A percentile compares a stretch with the other conserved stretches of the same genome.
Evolutionary conservation across 352 stramenopile genomes (phyloP).

Genomic region (Globisporangium middletonii): DNA sequence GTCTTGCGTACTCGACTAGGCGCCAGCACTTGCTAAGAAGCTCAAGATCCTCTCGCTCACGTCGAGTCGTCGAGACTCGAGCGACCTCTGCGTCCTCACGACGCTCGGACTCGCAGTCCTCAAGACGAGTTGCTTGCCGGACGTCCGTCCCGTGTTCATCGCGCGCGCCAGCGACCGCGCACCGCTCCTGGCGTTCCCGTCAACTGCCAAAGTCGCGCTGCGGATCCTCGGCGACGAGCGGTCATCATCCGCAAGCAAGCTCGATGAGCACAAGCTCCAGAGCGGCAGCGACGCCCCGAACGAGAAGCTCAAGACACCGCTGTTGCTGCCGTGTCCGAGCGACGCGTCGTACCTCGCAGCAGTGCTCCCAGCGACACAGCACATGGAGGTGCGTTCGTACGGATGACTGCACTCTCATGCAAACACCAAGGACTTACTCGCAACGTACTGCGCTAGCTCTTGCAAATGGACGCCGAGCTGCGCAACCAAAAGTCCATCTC

Average conservation of each 20-base stretch:
- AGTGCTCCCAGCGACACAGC: conserved; percentile 34
- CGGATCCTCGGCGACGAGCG: conserved; percentile 49
- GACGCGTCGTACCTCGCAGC: conserved; percentile 34
- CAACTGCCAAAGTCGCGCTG: conserved; percentile 27
- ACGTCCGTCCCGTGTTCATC: conserved; percentile 29
- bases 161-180: conserved; percentile 26
- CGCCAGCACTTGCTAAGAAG: conserved; percentile 31
- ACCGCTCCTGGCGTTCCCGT: conserved; percentile 44
- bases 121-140: conserved; percentile 27
- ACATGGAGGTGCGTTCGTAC: conserved; percentile 40
- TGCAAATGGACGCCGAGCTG: conserved; percentile 64
- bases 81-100: conserved; percentile 48
- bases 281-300: conserved; percentile 31
- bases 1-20: neutral
- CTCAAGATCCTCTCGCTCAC: conserved; percentile 45
- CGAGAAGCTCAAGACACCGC: conserved; percentile 29
- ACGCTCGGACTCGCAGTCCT: conserved; percentile 51
- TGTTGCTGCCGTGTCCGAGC: conserved; percentile 30
- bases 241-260: conserved; percentile 20
- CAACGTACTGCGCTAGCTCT: conserved; percentile 28
- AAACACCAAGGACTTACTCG: no score
- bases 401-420: neutral
- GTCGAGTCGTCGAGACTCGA: conserved; percentile 23
- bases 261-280: conserved; percentile 53
- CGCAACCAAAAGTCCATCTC: conserved; percentile 58